Percentiles rank a stretch among this genome's conserved stretches.
Conservation (phyloP, 805 yeast genomes). For the Blastobotrys peoriensis region DNA sequence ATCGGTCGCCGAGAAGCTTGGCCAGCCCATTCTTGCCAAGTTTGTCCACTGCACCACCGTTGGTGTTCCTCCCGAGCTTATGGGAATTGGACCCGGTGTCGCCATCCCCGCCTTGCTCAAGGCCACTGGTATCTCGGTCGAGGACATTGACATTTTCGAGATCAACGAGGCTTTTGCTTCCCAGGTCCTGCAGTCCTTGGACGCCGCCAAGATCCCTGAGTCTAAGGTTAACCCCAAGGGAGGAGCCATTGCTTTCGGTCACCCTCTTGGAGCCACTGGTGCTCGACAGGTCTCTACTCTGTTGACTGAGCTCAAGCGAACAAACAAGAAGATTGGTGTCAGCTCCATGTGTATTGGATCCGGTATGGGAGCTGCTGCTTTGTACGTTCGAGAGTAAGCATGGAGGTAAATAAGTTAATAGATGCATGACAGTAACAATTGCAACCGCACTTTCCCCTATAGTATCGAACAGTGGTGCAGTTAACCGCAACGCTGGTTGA, state of each 20-base stretch:
- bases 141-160: slow-evolving; percentile 73
- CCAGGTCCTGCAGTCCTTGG: slow-evolving; percentile 76
- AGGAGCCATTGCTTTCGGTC: slow-evolving; percentile 96
- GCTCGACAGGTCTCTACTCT: slow-evolving; percentile 91
- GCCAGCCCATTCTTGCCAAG: slow-evolving; percentile 70
- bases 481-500: too few species aligned
- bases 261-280: slow-evolving; percentile 87
- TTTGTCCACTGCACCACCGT: slow-evolving; percentile 72
- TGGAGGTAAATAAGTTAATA: not conserved
- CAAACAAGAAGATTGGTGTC: slow-evolving; percentile 75
- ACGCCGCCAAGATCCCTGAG: slow-evolving; percentile 56
- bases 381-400: slow-evolving; percentile 67
- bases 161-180: slow-evolving; percentile 97
- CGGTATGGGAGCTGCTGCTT: slow-evolving; percentile 97
- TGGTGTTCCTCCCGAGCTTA: slow-evolving; percentile 95
- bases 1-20: slow-evolving; percentile 69
- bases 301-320: slow-evolving; percentile 62
- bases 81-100: slow-evolving; percentile 97
- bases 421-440: too few species aligned
- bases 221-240: slow-evolving; percentile 84
- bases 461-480: too few species aligned
- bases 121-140: slow-evolving; percentile 50
- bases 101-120: slow-evolving; percentile 84
- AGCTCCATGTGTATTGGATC: slow-evolving; percentile 98
- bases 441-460: too few species aligned